A percentile compares a stretch with the other conserved stretches of the same genome.
Evolutionary conservation across 345 rosid genomes (phyloP).

Genomic region (Nasturtium officinale): DNA sequence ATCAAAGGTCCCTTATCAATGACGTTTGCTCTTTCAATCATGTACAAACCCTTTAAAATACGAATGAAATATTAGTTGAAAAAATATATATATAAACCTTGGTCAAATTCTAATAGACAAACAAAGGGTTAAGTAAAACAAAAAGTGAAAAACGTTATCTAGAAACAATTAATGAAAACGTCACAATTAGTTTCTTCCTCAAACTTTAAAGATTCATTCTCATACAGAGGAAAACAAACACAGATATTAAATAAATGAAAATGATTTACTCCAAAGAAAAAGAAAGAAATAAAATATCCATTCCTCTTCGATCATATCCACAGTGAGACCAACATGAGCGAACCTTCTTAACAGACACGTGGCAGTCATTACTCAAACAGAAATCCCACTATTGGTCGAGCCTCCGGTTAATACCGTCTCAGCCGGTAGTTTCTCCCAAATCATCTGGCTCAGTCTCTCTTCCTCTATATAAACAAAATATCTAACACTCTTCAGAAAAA

Average conservation of each 20-base stretch:
- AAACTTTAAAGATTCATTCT: slow-evolving; percentile 8
- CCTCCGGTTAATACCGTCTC: slow-evolving; percentile 14
- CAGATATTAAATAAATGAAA: slow-evolving; percentile 24
- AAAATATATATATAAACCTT: background rate
- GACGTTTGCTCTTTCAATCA: background rate
- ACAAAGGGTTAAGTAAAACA: background rate
- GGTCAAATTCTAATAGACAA: background rate
- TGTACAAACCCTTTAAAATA: background rate
- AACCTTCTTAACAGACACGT: slow-evolving; percentile 35
- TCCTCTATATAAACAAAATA: slow-evolving; percentile 22
- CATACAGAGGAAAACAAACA: slow-evolving; percentile 24
- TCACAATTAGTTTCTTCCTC: slow-evolving; percentile 1
- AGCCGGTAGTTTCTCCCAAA: slow-evolving; percentile 40
- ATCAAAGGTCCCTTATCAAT: background rate
- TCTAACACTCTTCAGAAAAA: background rate
- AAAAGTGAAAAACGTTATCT: background rate
- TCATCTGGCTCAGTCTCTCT: slow-evolving; percentile 21
- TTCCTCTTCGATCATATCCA: slow-evolving; percentile 42
- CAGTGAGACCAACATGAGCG: slow-evolving; percentile 24
- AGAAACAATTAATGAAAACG: background rate
- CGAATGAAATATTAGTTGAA: background rate
- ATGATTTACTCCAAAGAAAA: background rate
- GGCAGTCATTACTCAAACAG: slow-evolving; percentile 20
- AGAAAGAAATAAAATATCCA: slow-evolving; percentile 28
- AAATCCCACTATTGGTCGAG: background rate